Percentiles rank a stretch among this genome's conserved stretches.
phyloP scores from a whole-genome alignment of 495 filamentous ascomycete species.

The Haplographium delicatum region DNA sequence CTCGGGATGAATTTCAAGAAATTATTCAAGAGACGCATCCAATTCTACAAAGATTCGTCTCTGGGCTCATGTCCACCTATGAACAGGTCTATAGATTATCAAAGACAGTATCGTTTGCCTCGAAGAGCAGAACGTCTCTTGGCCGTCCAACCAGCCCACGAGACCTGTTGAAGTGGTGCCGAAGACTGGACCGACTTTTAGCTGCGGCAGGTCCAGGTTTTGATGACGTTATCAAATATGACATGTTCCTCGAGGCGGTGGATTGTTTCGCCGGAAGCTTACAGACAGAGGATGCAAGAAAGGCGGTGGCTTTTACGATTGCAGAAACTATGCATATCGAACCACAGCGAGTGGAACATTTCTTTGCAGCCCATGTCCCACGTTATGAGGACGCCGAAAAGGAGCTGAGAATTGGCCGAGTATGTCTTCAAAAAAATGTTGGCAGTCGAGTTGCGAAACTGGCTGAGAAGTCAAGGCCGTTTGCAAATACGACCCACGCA shows the following conservation, averaged over 20 bases:
- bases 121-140: conserved; percentile 48
- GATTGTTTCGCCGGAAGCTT: conserved; percentile 83
- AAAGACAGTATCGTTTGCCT: conserved; percentile 44
- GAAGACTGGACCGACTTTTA: conserved; percentile 59
- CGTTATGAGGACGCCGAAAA: conserved; percentile 52
- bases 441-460: conserved; percentile 38
- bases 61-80: conserved; percentile 72
- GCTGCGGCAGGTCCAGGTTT: conserved; percentile 56
- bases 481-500: conserved; percentile 70
- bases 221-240: conserved; percentile 69
- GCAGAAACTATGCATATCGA: conserved; percentile 83
- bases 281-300: conserved; percentile 57
- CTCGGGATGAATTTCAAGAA: conserved; percentile 64
- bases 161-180: conserved; percentile 88
- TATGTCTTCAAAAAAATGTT: conserved; percentile 45
- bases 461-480: conserved; percentile 43
- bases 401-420: conserved; percentile 62
- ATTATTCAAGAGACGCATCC: conserved; percentile 68
- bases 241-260: conserved; percentile 83
- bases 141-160: conserved; percentile 63
- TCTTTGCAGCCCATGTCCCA: conserved; percentile 62
- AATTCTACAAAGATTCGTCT: conserved; percentile 60
- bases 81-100: conserved; percentile 52
- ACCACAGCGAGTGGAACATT: conserved; percentile 67
- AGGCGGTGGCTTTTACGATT: conserved; percentile 58